Evolutionary conservation across 2,329 filamentous ascomycete genomes (phyloP).

Genomic region (Diplodia seriata): DNA sequence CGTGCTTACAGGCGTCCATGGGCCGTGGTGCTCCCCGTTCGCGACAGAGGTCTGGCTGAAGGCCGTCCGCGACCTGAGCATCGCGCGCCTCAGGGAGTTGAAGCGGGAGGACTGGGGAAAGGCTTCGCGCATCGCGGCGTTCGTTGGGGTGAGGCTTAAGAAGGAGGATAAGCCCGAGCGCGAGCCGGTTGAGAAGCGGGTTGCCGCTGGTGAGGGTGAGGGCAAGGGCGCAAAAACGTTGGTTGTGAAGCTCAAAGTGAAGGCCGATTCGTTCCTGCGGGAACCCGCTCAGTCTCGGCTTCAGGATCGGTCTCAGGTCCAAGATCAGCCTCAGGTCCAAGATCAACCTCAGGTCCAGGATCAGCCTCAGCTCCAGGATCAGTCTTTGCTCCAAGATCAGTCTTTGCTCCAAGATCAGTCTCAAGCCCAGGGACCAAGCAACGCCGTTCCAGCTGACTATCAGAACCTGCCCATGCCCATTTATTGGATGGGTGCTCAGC

Average conservation of each 20-base stretch:
- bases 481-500: rapidly evolving
- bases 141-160: neutral
- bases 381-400: neutral
- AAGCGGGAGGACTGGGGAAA: conserved; percentile 6
- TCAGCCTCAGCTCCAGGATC: neutral
- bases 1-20: neutral
- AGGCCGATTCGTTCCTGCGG: neutral
- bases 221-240: neutral
- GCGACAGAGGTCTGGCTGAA: conserved; percentile 8
- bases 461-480: neutral
- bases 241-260: neutral
- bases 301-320: neutral
- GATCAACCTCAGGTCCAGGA: neutral
- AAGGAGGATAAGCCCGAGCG: neutral
- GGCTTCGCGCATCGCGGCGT: neutral
- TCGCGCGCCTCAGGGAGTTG: neutral
- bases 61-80: neutral
- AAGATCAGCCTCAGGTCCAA: neutral
- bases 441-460: neutral
- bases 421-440: neutral
- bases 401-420: neutral
- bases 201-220: too few relatives aligned
- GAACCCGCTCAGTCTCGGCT: neutral
- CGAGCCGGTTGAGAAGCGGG: neutral
- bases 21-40: conserved; percentile 9